These are phyloP conservation scores for Pythium guiyangense DNA, from an alignment of 352 stramenopile genomes.

Conservation along the genomic window DNA sequence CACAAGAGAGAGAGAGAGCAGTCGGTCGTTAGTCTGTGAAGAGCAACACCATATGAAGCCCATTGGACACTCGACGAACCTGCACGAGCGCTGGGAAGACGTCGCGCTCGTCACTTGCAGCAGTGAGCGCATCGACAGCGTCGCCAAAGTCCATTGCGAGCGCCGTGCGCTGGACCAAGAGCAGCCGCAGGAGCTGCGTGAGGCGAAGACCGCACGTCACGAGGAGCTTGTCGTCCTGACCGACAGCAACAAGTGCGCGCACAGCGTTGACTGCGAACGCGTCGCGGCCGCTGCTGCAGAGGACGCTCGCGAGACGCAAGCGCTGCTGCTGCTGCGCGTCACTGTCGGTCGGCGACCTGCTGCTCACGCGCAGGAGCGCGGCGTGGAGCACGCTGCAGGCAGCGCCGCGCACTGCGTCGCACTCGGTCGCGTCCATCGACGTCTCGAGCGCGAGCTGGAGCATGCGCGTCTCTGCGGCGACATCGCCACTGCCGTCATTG, in stretches of 20 bases:
- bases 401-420: conserved; percentile 49
- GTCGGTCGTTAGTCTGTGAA: too few relatives aligned
- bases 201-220: conserved; percentile 20
- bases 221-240: conserved; percentile 29
- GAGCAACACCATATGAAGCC: background rate
- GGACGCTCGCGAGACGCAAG: conserved; percentile 14
- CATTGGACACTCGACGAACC: conserved; percentile 15
- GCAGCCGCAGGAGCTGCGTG: conserved; percentile 25
- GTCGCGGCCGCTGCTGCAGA: conserved; percentile 9
- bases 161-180: conserved; percentile 16
- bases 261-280: conserved; percentile 19
- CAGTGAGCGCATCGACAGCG: conserved; percentile 19
- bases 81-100: conserved; percentile 35
- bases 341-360: conserved; percentile 6
- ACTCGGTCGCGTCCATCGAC: conserved; percentile 40
- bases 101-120: conserved; percentile 22
- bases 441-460: conserved; percentile 49
- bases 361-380: conserved; percentile 17
- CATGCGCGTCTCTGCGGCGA: conserved; percentile 5
- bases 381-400: conserved; percentile 27
- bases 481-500: background rate
- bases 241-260: conserved; percentile 11
- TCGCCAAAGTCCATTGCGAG: conserved; percentile 28
- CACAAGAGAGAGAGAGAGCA: background rate
- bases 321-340: conserved; percentile 11